A percentile compares a stretch with the other conserved stretches of the same genome.
phyloP scores from a whole-genome alignment of 2,329 filamentous ascomycete species.

The Alternaria tenuissima region DNA sequence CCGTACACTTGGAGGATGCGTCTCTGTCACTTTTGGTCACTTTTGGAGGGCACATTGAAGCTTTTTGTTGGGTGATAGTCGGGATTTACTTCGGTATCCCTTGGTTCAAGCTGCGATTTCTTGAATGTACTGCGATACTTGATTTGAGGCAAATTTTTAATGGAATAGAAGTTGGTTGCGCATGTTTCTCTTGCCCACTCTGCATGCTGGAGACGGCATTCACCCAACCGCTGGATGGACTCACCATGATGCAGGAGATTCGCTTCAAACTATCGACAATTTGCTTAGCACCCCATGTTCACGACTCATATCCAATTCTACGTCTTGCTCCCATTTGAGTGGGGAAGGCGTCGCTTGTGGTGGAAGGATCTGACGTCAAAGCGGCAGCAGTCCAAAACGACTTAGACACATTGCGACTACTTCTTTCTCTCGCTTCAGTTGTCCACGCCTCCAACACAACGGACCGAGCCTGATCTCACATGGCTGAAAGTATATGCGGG shows the following conservation, averaged over 20 bases:
- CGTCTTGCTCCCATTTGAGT: neutral
- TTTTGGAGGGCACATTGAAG: neutral
- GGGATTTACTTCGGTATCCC: neutral
- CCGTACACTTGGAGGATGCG: neutral
- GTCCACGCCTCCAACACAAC: conserved; percentile 3
- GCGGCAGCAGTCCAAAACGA: neutral
- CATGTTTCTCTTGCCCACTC: neutral
- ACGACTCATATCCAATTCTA: neutral
- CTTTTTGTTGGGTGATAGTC: neutral
- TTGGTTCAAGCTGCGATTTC: neutral
- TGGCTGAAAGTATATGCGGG: conserved; percentile 5
- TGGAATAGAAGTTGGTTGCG: conserved; percentile 11
- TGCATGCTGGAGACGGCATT: neutral
- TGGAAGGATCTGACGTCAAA: neutral
- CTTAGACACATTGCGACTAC: neutral
- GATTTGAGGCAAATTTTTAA: conserved; percentile 3
- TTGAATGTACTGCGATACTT: neutral
- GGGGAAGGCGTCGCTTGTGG: neutral
- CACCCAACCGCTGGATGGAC: neutral
- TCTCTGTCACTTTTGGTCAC: neutral
- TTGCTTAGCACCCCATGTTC: neutral
- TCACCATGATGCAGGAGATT: neutral
- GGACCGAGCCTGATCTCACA: neutral
- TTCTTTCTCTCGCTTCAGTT: neutral
- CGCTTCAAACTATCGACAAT: neutral